A percentile compares a stretch with the other conserved stretches of the same genome.
Conservation (phyloP, 2,329 filamentous ascomycete species). For the Colletotrichum cordylinicola region DNA sequence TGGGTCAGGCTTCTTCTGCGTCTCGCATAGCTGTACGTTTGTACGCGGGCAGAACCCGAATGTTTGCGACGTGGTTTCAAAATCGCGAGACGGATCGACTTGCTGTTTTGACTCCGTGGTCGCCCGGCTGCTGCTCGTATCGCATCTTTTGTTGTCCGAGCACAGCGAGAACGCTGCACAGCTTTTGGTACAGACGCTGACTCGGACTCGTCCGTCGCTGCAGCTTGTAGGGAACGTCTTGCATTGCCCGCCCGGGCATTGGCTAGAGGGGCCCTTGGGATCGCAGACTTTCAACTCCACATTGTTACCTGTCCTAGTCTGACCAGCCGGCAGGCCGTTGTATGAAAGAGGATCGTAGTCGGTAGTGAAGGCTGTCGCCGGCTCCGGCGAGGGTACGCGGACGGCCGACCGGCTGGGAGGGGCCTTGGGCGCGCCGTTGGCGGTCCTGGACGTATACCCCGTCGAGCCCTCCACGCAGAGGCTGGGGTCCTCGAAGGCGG, state of each 20-base stretch:
- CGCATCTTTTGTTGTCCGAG: background rate
- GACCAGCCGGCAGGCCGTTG: background rate
- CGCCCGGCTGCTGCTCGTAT: background rate
- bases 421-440: background rate
- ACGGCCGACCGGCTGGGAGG: background rate
- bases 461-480: conserved; percentile 8
- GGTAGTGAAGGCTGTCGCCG: background rate
- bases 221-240: background rate
- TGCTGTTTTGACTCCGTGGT: background rate
- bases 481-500: background rate
- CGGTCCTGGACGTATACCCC: background rate
- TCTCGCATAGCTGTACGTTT: background rate
- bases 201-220: background rate
- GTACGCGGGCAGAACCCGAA: background rate
- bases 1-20: background rate
- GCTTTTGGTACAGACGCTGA: background rate
- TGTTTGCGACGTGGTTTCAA: background rate
- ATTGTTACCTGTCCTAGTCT: background rate
- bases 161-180: background rate
- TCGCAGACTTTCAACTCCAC: background rate
- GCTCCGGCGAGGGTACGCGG: background rate
- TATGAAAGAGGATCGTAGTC: background rate
- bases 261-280: background rate
- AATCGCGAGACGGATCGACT: background rate
- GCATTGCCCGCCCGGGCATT: background rate